Evolutionary conservation across 192 early-diverging fungal species (phyloP).

Genomic region (Umbelopsis ramanniana): DNA sequence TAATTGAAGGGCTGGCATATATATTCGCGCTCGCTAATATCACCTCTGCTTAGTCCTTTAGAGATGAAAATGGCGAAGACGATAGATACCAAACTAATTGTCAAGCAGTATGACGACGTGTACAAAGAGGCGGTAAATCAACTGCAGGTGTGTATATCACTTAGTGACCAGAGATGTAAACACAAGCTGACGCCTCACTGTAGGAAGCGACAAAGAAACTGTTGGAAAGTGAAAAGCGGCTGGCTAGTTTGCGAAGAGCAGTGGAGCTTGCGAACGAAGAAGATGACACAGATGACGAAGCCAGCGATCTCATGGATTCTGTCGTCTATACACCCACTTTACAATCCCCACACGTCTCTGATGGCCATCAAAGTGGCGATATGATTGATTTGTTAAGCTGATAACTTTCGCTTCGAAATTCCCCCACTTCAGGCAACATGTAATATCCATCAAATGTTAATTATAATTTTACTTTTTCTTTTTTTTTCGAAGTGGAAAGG

Average conservation of each 20-base stretch:
- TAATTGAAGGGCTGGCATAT: background rate
- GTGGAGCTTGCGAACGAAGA: background rate
- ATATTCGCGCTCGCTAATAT: background rate
- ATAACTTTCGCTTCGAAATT: background rate
- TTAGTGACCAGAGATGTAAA: background rate
- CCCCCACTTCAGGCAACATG: background rate
- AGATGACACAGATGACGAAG: background rate
- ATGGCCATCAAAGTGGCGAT: background rate
- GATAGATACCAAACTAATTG: background rate
- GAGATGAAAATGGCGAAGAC: background rate
- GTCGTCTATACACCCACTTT: background rate
- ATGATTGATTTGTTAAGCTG: constrained; percentile 14
- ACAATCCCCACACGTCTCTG: background rate
- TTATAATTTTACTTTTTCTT: constrained; percentile 5
- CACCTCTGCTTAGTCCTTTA: background rate
- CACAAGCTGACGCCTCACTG: background rate
- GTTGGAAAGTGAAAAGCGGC: constrained; percentile 1
- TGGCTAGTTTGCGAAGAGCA: background rate
- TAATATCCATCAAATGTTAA: background rate
- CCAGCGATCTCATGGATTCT: background rate
- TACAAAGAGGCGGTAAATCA: background rate
- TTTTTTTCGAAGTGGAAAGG: background rate
- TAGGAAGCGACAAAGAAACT: background rate
- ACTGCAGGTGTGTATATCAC: background rate
- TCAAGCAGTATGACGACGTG: background rate